Evolutionary conservation across 805 yeast genomes (phyloP).

Genomic region (Schwanniomyces pseudopolymorphus): DNA sequence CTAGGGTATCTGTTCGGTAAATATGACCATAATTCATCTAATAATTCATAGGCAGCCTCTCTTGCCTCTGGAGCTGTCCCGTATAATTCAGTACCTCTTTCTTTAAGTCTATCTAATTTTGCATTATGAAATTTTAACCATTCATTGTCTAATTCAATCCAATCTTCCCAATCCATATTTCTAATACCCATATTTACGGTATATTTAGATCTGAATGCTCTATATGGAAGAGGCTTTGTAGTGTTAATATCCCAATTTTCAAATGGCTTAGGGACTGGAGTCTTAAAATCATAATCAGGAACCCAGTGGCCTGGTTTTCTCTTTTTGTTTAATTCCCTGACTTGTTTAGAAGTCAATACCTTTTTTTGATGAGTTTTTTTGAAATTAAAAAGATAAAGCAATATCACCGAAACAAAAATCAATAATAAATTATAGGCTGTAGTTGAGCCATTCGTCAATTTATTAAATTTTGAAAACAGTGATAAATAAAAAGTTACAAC

Average conservation of each 20-base stretch:
- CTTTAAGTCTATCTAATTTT: conserved; percentile 49
- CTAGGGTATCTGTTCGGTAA: conserved; percentile 60
- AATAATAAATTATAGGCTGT: conserved; percentile 2
- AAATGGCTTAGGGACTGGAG: conserved; percentile 51
- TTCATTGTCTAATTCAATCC: conserved; percentile 71
- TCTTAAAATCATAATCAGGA: conserved; percentile 46
- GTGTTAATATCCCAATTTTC: conserved; percentile 48
- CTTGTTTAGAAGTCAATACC: conserved; percentile 2
- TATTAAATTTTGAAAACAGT: conserved; percentile 1
- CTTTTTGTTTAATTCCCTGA: conserved; percentile 32
- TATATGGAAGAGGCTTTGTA: conserved; percentile 59
- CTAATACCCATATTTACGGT: conserved; percentile 70
- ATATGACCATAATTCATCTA: conserved; percentile 51
- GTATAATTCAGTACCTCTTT: conserved; percentile 46
- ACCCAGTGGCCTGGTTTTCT: conserved; percentile 53
- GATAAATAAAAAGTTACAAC: conserved; percentile 1
- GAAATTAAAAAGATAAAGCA: neutral
- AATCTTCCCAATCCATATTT: conserved; percentile 55
- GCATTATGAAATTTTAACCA: conserved; percentile 56
- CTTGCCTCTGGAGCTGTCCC: conserved; percentile 52
- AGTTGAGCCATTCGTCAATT: conserved; percentile 3
- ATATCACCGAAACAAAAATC: neutral
- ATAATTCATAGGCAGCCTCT: conserved; percentile 55
- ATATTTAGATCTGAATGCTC: conserved; percentile 67
- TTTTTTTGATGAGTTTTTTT: neutral